Conservation (phyloP, 2,329 filamentous ascomycete genomes). For the Beauveria medogensis region DNA sequence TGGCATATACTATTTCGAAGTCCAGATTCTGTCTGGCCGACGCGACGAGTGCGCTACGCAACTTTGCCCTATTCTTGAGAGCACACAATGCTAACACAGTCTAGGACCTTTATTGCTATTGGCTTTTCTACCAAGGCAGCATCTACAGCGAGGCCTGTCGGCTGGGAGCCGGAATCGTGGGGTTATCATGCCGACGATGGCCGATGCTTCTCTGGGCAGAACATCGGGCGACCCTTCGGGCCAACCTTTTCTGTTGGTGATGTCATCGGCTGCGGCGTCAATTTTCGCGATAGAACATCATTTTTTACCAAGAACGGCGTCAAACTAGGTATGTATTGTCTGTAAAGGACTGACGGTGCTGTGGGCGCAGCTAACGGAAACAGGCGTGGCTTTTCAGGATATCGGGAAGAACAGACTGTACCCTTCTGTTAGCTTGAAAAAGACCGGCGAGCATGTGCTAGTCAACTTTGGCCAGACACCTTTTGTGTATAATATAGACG, state of each 20-base stretch:
- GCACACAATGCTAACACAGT: not conserved
- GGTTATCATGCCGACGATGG: constrained; percentile 65
- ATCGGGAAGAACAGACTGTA: constrained; percentile 57
- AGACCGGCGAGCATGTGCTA: constrained; percentile 50
- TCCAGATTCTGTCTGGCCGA: constrained; percentile 43
- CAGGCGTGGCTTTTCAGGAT: constrained; percentile 64
- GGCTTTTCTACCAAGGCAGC: constrained; percentile 52
- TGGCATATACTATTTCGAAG: constrained; percentile 92
- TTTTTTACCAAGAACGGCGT: constrained; percentile 63
- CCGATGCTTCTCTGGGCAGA: constrained; percentile 49
- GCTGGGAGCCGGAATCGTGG: constrained; percentile 62
- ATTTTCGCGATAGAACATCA: constrained; percentile 55
- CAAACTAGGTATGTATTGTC: constrained; percentile 38
- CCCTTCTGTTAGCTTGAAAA: constrained; percentile 58
- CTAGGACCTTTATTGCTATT: constrained; percentile 52
- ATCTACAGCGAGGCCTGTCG: constrained; percentile 47
- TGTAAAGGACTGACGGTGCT: not conserved
- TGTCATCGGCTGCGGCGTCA: constrained; percentile 57
- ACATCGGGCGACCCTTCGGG: constrained; percentile 49
- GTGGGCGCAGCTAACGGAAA: not conserved
- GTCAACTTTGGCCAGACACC: constrained; percentile 64
- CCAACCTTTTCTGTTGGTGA: constrained; percentile 48
- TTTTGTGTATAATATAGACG: constrained; percentile 88
- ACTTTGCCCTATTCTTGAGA: not conserved
- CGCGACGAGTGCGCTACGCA: constrained; percentile 44